Percentiles rank a stretch among this genome's conserved stretches.
phyloP scores from a whole-genome alignment of 331 rosid genomes.

The Malus hybrid region DNA sequence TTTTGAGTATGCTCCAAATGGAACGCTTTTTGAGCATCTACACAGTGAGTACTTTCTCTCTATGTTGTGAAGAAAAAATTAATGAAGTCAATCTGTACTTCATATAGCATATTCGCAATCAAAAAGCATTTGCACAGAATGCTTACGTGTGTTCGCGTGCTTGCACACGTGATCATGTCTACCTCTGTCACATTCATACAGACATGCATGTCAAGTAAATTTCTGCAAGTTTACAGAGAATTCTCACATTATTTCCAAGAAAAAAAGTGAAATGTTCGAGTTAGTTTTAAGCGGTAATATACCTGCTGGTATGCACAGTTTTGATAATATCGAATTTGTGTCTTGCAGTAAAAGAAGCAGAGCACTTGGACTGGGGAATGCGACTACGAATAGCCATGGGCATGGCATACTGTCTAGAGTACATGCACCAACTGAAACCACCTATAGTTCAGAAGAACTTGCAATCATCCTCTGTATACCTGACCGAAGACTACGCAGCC shows the following conservation, averaged over 20 bases:
- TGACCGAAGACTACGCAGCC: constrained; percentile 91
- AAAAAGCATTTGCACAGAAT: too few relatives aligned
- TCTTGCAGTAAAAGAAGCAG: constrained; percentile 83
- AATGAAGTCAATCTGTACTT: background rate
- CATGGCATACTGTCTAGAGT: constrained; percentile 75
- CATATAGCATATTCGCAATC: background rate
- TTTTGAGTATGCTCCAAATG: constrained; percentile 96
- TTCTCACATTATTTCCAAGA: too few relatives aligned
- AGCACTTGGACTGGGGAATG: constrained; percentile 80
- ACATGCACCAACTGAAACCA: constrained; percentile 70
- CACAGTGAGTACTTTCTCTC: constrained; percentile 50
- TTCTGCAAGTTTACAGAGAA: too few relatives aligned
- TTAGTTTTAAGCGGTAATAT: too few relatives aligned
- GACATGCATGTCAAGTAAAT: too few relatives aligned
- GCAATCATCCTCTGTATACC: constrained; percentile 63
- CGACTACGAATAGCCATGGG: constrained; percentile 87
- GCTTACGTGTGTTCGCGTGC: too few relatives aligned
- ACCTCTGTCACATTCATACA: too few relatives aligned
- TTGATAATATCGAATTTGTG: constrained; percentile 1
- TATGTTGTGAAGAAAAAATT: background rate
- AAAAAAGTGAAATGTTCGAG: too few relatives aligned
- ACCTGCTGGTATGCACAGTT: background rate
- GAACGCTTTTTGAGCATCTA: constrained; percentile 87
- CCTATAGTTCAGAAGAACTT: constrained; percentile 51
- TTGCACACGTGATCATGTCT: too few relatives aligned